Evolutionary conservation across 257 asterid species (phyloP), one percentile per base, ranked within the genome.

Genomic region (Solanum medicagineum): DNA sequence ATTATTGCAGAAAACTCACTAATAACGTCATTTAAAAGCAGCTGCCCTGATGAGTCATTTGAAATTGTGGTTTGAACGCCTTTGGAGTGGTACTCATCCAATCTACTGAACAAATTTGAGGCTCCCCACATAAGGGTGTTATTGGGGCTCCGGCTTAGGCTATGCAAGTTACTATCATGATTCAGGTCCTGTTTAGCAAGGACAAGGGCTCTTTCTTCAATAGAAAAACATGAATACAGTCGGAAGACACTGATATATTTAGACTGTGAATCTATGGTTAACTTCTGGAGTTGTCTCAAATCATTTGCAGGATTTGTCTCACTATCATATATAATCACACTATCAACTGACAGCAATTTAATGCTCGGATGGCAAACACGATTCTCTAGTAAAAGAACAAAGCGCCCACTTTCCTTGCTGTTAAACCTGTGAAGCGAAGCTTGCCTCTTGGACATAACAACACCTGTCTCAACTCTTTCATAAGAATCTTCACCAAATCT

Each of bases 61-160:
- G 84, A 87, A 81, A 77, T 86, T 51, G 85, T 73, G 84, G 59
- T 53, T 63, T 88, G 84, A 87, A 63, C 86, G 63, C 88, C 86
- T 80, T 86, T 87, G n/a, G 92, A 88, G 88, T 91, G 97, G 87
- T 89, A 93, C 85, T 93, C 93, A 19, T 94, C 97, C 87, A 96
- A 90, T 90, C 91, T 94, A 73, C 87, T 82, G 90, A 96, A 93
- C 29, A 96, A 92, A 85, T 92, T 51, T 7, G 89, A 59, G 77
- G 95, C 97, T 87, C 99, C 97, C 99, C 99, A 96, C 86, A 90
- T 90, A 65, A 96, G 98, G 81, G 87, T 82, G 84, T 91, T 88
- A 88, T 86, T 88, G 47, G 90, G 87, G 81, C 90, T 81, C 83
- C 95, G 92, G 84, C 87, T 90, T 79, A 85, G 24, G 57, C 47